Evolutionary conservation across 1,284 basidiomycete genomes (phyloP).

Genomic region (Marasmius tenuissimus): DNA sequence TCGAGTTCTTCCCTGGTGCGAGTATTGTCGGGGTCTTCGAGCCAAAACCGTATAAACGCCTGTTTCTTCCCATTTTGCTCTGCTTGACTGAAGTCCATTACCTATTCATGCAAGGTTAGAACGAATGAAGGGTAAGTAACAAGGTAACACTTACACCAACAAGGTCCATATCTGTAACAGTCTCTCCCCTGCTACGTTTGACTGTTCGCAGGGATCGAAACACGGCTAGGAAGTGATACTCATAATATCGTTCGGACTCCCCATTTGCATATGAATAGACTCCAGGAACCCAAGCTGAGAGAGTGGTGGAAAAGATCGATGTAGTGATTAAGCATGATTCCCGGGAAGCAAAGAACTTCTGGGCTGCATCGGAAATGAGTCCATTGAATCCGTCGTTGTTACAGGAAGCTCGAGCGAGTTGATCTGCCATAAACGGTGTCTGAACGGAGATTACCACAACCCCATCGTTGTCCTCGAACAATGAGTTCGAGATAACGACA

Average conservation of each 20-base stretch:
- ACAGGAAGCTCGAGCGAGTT: too few species aligned
- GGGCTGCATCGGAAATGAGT: too few species aligned
- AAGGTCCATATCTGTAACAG: background rate
- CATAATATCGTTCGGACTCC: background rate
- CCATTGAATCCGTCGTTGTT: too few species aligned
- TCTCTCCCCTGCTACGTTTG: background rate
- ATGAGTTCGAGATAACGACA: too few species aligned
- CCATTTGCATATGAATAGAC: background rate
- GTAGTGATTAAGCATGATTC: conserved; percentile 4
- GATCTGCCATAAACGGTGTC: too few species aligned
- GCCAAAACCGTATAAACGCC: background rate
- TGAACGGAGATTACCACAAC: too few species aligned
- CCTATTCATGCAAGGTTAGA: background rate
- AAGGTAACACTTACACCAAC: background rate
- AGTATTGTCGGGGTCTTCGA: background rate
- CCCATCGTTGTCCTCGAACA: too few species aligned
- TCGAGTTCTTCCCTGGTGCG: background rate
- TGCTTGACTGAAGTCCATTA: background rate
- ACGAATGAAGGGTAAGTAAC: background rate
- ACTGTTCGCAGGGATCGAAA: background rate
- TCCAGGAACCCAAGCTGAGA: background rate
- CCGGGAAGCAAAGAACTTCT: too few species aligned
- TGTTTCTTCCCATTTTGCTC: background rate
- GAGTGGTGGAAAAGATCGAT: background rate
- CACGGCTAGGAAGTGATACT: background rate